Base-by-base conservation (phyloP, 164 flowering plant genomes). In the Chimonanthus praecox region DNA sequence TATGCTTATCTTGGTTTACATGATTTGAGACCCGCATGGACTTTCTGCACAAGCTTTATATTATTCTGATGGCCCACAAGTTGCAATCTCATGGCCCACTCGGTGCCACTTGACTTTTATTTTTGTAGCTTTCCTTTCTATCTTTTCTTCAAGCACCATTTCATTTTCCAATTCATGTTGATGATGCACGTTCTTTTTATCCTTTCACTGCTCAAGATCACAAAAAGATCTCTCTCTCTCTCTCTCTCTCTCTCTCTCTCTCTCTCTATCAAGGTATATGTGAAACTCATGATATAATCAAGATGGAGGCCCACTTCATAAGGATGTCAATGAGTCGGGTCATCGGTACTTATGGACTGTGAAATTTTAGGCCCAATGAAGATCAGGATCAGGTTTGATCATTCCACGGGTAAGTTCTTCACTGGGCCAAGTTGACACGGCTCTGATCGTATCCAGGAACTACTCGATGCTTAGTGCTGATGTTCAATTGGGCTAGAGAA, bases 1-100 rank as follows among this genome's bases (percentile, higher is more conserved):
- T 6, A 21, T 65, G 68, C 68, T 65, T 65, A 65, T 65, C 68
- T 44, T 65, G 47, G 44, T 65, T 65, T 63, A 16, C 16, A 20
- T 63, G 66, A 63, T 65, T 65, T 65, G 47, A 47, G 21, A 21
- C 68, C 68, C 46, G 44, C 47, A 9, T 33, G 15, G 47, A 65
- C 68, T 65, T 65, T 65, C n/a, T 33, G 16, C 44, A 4, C 15
- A 16, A 10, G n/a, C 65, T 18, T 62, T 65, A 15, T 5, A 8
- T 33, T 33, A 7, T 33, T 65, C 44, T 44, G 46, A 65, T 16
- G 47, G 47, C 45, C 68, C 20, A 65, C 68, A 65, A 33, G 33
- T 33, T 33, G 33, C 33, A 33, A 33, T 33, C 33, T 33, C 33
- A 33, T 33, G 33, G 33, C 33, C 33, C 33, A 33, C 33, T 33